Percentiles rank a stretch among this genome's conserved stretches.
phyloP scores from a whole-genome alignment of 768 basidiomycete species.

The Asterophora lycoperdoides region DNA sequence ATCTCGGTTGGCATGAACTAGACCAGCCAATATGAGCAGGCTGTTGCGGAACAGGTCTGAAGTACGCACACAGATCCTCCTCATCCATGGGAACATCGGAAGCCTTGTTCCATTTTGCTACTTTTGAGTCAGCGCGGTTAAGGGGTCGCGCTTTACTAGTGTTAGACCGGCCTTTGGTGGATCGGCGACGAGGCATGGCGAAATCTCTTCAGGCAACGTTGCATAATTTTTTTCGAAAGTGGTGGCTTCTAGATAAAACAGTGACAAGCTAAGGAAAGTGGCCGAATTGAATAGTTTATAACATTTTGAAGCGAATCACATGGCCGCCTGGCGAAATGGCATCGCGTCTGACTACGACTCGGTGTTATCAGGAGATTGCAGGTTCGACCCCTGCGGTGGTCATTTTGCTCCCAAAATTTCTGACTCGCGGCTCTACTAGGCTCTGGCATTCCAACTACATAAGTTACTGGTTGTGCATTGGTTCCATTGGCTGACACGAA shows the following conservation, averaged over 20 bases:
- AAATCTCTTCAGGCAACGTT: background rate
- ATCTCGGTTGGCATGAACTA: slow-evolving; percentile 74
- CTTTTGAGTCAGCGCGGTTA: slow-evolving; percentile 45
- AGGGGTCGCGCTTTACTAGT: slow-evolving; percentile 42
- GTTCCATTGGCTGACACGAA: too few relatives aligned
- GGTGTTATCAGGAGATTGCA: slow-evolving; percentile 79
- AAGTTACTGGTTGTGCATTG: too few relatives aligned
- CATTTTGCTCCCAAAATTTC: slow-evolving; percentile 37
- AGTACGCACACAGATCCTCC: slow-evolving; percentile 69
- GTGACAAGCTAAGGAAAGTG: slow-evolving; percentile 33
- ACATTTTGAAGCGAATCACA: too few relatives aligned
- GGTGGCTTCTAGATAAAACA: slow-evolving; percentile 91
- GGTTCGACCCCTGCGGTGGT: slow-evolving; percentile 91
- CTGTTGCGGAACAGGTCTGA: background rate
- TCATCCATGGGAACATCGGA: slow-evolving; percentile 73
- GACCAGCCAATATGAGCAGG: slow-evolving; percentile 4
- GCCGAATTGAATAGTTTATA: too few relatives aligned
- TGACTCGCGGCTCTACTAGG: too few relatives aligned
- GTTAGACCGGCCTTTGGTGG: slow-evolving; percentile 29
- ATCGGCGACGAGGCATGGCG: slow-evolving; percentile 47
- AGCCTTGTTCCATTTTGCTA: slow-evolving; percentile 64
- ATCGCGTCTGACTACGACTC: slow-evolving; percentile 86
- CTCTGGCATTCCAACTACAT: too few relatives aligned
- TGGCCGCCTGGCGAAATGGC: slow-evolving; percentile 92
- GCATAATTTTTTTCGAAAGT: slow-evolving; percentile 4